phyloP scores from a whole-genome alignment of 2,329 filamentous ascomycete species.

The Neospermospora avenae region DNA sequence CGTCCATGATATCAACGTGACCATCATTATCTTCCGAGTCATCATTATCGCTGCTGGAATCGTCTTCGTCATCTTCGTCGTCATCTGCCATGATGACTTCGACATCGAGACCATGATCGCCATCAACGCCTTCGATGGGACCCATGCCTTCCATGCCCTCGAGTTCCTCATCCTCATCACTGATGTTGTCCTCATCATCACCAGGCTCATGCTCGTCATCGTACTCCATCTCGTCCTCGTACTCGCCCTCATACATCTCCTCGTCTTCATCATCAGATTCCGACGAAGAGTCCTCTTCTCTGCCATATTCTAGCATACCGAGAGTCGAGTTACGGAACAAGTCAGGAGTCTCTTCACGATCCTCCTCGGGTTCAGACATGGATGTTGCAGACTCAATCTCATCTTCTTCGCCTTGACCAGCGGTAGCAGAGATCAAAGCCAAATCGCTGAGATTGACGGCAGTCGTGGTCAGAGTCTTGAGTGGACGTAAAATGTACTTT shows the following conservation, averaged over 20 bases:
- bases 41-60: conserved; percentile 55
- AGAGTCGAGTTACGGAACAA: conserved; percentile 94
- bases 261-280: conserved; percentile 70
- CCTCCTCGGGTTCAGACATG: conserved; percentile 81
- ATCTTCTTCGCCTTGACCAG: conserved; percentile 73
- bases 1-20: conserved; percentile 58
- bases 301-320: conserved; percentile 85
- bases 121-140: conserved; percentile 72
- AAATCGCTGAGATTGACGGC: conserved; percentile 78
- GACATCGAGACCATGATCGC: conserved; percentile 56
- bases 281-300: conserved; percentile 78
- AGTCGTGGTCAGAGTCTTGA: conserved; percentile 82
- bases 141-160: conserved; percentile 84
- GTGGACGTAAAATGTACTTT: conserved; percentile 90
- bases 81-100: conserved; percentile 78
- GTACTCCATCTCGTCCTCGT: conserved; percentile 70
- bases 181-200: conserved; percentile 82
- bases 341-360: conserved; percentile 92
- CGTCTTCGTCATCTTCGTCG: conserved; percentile 58
- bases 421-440: conserved; percentile 60
- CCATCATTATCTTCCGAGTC: conserved; percentile 49
- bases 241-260: conserved; percentile 92
- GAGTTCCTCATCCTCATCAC: conserved; percentile 81
- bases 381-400: conserved; percentile 86
- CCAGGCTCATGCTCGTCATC: conserved; percentile 39